These are phyloP conservation scores for Aureobasidium namibiae DNA, from an alignment of 2,329 filamentous ascomycete genomes.

Conservation along the genomic window DNA sequence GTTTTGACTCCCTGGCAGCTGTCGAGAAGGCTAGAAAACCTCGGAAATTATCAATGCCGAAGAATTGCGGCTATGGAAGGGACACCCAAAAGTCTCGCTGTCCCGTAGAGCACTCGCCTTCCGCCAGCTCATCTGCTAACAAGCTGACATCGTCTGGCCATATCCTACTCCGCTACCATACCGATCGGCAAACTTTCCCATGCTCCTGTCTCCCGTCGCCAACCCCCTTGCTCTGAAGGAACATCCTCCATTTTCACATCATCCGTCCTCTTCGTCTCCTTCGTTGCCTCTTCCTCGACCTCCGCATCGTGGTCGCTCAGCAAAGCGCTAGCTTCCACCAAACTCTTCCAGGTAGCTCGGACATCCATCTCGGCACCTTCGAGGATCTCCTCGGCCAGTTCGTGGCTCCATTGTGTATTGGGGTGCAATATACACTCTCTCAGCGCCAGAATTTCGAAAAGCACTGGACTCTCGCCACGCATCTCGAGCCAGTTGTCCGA, in stretches of 20 bases:
- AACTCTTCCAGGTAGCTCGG: constrained; percentile 15
- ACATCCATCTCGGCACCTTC: constrained; percentile 5
- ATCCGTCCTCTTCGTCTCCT: constrained; percentile 16
- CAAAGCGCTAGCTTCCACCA: constrained; percentile 4
- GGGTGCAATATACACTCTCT: constrained; percentile 29
- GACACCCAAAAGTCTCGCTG: no score
- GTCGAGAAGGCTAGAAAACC: not conserved
- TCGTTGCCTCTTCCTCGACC: constrained; percentile 10
- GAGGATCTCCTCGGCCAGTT: constrained; percentile 20
- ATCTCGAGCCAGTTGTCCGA: constrained; percentile 27
- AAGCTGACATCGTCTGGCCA: not conserved
- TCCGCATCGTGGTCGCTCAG: constrained; percentile 6
- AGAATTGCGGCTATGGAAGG: not conserved
- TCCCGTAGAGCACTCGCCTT: no score
- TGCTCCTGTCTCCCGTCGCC: constrained; percentile 11
- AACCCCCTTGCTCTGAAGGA: constrained; percentile 12
- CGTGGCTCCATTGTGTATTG: constrained; percentile 28
- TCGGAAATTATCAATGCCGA: not conserved
- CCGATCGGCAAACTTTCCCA: constrained; percentile 11
- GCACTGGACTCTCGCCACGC: constrained; percentile 16
- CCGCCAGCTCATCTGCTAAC: not conserved
- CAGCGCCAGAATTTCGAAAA: constrained; percentile 12
- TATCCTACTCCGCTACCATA: not conserved
- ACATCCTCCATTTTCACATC: constrained; percentile 14
- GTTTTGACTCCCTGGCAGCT: not conserved